phyloP scores from a whole-genome alignment of 352 stramenopile species.

The Pythium insidiosum region DNA sequence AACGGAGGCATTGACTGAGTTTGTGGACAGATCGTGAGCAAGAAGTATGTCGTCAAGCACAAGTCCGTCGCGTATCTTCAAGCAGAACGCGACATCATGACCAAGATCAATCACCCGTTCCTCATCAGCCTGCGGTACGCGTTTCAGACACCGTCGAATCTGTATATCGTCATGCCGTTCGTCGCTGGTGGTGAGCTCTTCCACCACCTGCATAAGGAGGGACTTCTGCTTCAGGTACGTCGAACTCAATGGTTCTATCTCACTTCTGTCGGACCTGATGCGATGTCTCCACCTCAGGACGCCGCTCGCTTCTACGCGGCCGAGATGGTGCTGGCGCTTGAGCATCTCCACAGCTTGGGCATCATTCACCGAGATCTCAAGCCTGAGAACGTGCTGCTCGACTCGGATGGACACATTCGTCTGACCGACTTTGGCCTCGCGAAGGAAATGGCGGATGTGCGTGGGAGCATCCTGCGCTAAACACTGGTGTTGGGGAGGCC shows the following conservation, averaged over 20 bases:
- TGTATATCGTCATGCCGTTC: slow-evolving; percentile 78
- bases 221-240: slow-evolving; percentile 25
- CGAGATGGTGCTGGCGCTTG: slow-evolving; percentile 80
- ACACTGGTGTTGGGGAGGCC: too few species aligned
- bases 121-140: slow-evolving; percentile 71
- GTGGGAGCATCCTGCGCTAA: background rate
- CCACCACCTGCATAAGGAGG: slow-evolving; percentile 27
- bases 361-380: too few species aligned
- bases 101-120: slow-evolving; percentile 82
- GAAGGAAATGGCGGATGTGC: slow-evolving; percentile 68
- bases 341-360: too few species aligned
- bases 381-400: slow-evolving; percentile 79
- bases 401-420: slow-evolving; percentile 73
- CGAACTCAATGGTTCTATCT: too few species aligned
- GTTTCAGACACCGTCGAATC: slow-evolving; percentile 75
- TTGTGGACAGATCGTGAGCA: slow-evolving; percentile 56
- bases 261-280: too few species aligned
- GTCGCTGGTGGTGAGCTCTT: slow-evolving; percentile 37
- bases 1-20: background rate
- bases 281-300: too few species aligned
- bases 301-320: slow-evolving; percentile 76
- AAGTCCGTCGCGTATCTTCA: slow-evolving; percentile 75
- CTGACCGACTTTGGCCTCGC: slow-evolving; percentile 83
- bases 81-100: slow-evolving; percentile 82
- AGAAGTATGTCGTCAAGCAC: slow-evolving; percentile 83